Percentiles rank a stretch among this genome's conserved stretches.
Evolutionary conservation across 1,139 yeast species (phyloP).

Genomic region (Candida dubliniensis): DNA sequence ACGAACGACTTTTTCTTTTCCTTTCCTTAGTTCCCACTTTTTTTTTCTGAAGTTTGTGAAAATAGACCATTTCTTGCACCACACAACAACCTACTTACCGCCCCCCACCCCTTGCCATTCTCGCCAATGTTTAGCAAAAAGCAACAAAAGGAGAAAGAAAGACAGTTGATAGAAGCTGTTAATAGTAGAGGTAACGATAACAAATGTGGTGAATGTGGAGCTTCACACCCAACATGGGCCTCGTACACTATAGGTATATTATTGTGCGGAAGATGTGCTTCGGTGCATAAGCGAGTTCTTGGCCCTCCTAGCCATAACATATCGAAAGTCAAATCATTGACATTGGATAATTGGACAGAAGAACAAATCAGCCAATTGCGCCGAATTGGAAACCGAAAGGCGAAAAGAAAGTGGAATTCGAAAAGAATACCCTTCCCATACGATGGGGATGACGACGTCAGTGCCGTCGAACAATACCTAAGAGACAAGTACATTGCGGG

Average conservation of each 20-base stretch:
- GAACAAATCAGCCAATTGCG: slow-evolving; percentile 60
- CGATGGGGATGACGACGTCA: slow-evolving; percentile 61
- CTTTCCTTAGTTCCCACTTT: background rate
- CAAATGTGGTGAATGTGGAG: slow-evolving; percentile 73
- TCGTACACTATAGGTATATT: slow-evolving; percentile 57
- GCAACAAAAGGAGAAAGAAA: slow-evolving; percentile 26
- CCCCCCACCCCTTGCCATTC: background rate
- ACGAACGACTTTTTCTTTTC: background rate
- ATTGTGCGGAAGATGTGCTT: slow-evolving; percentile 77
- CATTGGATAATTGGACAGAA: slow-evolving; percentile 74
- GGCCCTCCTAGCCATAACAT: slow-evolving; percentile 51
- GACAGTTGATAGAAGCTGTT: slow-evolving; percentile 45
- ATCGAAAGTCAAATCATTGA: slow-evolving; percentile 75
- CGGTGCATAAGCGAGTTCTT: slow-evolving; percentile 67
- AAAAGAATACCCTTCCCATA: slow-evolving; percentile 65
- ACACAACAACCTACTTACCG: background rate
- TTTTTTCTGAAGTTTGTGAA: background rate
- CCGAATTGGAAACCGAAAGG: slow-evolving; percentile 63
- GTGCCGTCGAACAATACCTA: slow-evolving; percentile 50
- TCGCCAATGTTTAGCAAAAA: slow-evolving; percentile 11
- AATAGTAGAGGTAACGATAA: slow-evolving; percentile 46
- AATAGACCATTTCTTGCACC: background rate
- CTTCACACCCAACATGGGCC: slow-evolving; percentile 62
- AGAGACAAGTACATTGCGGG: slow-evolving; percentile 54
- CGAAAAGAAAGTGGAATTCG: slow-evolving; percentile 65